Percentiles rank a stretch among this genome's conserved stretches.
These are phyloP conservation scores for Ophiognomonia clavigignenti-juglandacearum DNA, from an alignment of 2,329 filamentous ascomycete species.

Conservation along the genomic window DNA sequence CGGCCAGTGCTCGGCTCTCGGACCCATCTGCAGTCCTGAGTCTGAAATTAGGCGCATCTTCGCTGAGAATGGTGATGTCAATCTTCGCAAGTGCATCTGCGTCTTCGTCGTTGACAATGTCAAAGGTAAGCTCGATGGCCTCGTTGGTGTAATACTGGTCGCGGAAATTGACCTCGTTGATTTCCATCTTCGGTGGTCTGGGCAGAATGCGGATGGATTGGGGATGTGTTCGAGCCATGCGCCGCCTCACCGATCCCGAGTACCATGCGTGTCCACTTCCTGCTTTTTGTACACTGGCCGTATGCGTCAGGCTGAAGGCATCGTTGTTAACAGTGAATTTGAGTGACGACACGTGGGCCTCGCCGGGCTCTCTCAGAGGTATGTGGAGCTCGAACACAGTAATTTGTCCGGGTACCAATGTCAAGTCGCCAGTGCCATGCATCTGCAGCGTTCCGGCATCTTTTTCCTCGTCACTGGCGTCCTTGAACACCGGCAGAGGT, in stretches of 20 bases:
- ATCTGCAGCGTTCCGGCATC: constrained; percentile 27
- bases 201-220: constrained; percentile 69
- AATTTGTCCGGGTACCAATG: constrained; percentile 60
- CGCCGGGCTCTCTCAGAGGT: constrained; percentile 76
- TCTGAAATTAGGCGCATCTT: constrained; percentile 42
- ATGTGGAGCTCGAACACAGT: constrained; percentile 68
- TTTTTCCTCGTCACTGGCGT: constrained; percentile 21
- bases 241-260: constrained; percentile 36
- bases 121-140: constrained; percentile 60
- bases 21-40: constrained; percentile 33
- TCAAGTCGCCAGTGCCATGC: constrained; percentile 57
- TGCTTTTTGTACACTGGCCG: constrained; percentile 45
- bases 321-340: constrained; percentile 59
- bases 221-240: constrained; percentile 43
- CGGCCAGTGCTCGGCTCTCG: constrained; percentile 24
- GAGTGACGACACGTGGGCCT: constrained; percentile 61
- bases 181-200: constrained; percentile 85
- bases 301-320: constrained; percentile 63
- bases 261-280: constrained; percentile 46
- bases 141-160: constrained; percentile 86
- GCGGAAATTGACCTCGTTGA: constrained; percentile 57
- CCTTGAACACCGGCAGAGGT: constrained; percentile 21
- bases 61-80: constrained; percentile 62
- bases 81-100: constrained; percentile 69
- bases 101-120: constrained; percentile 77